Base-by-base conservation (phyloP, 2,329 filamentous ascomycete genomes). In the Dryadomyces quercus-mongolicae region DNA sequence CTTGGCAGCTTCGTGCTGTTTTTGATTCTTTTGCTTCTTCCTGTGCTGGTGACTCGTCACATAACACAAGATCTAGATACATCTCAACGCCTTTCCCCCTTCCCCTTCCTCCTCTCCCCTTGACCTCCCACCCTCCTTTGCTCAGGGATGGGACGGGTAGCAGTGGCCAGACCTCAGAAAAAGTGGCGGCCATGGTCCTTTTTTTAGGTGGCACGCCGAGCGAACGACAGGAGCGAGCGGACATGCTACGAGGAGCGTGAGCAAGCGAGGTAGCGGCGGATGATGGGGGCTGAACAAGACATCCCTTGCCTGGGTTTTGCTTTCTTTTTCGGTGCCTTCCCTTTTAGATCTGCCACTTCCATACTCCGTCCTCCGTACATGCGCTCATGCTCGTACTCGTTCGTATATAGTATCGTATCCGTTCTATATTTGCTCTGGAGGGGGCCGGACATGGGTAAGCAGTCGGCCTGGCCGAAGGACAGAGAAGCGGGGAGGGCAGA, bases 61-160 rank as follows among this genome's bases (percentile, higher is more conserved):
- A 70, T 75, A 64, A 62, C 67, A 76, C 74, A 72, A 74, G 73
- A 76, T 76, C 73, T 73, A 62, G 60, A 63, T 43, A 65, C 16
- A 44, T 56, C 53, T 53, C 54, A 50, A 45, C 46, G 45, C 31
- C n/a, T 43, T 53, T 22, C 21, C 46, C 47, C 44, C n/a, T n/a
- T n/a, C n/a, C n/a, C n/a, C n/a, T n/a, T n/a, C n/a, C n/a, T n/a
- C n/a, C n/a, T n/a, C n/a, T n/a, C n/a, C n/a, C n/a, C 51, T 48
- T 48, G 55, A 56, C 57, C 55, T 56, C 49, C 49, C 54, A 45
- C 25, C 42, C 47, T 47, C 15, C 22, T 53, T 44, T 3, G 12
- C 49, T 25, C 21, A n/a, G 40, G 52, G 47, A 54, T 45, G 38
- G 46, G 46, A 50, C 43, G 52, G 40, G 47, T 53, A 44, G 18